Conservation (phyloP, 805 yeast genomes). For the Starmerella stigmatis region DNA sequence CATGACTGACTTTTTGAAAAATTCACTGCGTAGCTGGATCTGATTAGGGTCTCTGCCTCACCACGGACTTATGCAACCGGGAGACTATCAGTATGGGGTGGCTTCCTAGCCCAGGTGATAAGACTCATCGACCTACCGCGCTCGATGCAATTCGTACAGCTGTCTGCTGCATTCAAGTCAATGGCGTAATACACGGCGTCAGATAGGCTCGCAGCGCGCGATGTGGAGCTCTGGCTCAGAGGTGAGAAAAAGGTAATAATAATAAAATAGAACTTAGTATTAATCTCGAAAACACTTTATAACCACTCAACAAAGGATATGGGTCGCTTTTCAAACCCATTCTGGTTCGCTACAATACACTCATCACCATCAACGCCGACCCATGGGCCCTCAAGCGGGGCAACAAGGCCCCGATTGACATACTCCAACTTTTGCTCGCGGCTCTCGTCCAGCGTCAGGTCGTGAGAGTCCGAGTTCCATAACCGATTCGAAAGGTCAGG, state of each 20-base stretch:
- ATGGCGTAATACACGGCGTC: too few relatives aligned
- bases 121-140: too few relatives aligned
- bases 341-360: constrained; percentile 40
- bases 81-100: too few relatives aligned
- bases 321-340: constrained; percentile 31
- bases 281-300: constrained; percentile 16
- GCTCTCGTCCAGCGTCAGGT: constrained; percentile 59
- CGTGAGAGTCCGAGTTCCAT: constrained; percentile 4
- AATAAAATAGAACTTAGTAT: neutral
- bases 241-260: neutral
- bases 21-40: constrained; percentile 3
- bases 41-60: neutral
- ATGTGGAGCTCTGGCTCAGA: too few relatives aligned
- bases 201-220: too few relatives aligned
- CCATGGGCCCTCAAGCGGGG: constrained; percentile 76
- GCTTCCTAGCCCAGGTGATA: too few relatives aligned
- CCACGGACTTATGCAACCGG: too few relatives aligned
- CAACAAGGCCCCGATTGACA: constrained; percentile 63
- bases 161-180: too few relatives aligned
- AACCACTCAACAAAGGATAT: constrained; percentile 39
- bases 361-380: constrained; percentile 52
- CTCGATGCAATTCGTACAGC: too few relatives aligned
- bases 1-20: constrained; percentile 14
- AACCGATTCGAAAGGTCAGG: constrained; percentile 1
- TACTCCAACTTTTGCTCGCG: constrained; percentile 64